These are phyloP conservation scores for Tylopilus plumbeoviolaceoides DNA, from an alignment of 768 basidiomycete species.

Conservation along the genomic window DNA sequence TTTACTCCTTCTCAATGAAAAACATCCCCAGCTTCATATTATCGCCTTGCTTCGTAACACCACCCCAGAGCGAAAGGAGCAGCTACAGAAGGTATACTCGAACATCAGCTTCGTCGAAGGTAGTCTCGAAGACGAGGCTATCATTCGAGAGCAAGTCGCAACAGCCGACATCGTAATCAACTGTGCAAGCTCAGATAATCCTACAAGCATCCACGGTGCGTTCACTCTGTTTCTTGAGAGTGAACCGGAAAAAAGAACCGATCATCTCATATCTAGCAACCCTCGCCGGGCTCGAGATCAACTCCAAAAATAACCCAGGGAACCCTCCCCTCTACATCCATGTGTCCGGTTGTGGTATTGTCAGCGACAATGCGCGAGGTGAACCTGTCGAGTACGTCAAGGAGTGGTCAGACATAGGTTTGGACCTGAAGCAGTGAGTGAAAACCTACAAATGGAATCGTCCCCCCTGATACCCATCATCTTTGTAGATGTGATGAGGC, in stretches of 20 bases:
- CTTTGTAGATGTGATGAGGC: slow-evolving; percentile 26
- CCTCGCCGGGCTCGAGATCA: slow-evolving; percentile 36
- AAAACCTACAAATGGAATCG: background rate
- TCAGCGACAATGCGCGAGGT: slow-evolving; percentile 39
- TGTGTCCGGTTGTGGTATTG: slow-evolving; percentile 39
- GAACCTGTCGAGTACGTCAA: slow-evolving; percentile 32
- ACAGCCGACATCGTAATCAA: slow-evolving; percentile 41
- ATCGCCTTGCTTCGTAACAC: slow-evolving; percentile 36
- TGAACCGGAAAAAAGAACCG: background rate
- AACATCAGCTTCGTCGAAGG: slow-evolving; percentile 37
- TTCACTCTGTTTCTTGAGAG: background rate
- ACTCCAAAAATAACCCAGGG: slow-evolving; percentile 32
- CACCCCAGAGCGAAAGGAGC: slow-evolving; percentile 27
- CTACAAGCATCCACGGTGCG: slow-evolving; percentile 31
- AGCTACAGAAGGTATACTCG: slow-evolving; percentile 31
- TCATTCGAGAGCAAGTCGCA: slow-evolving; percentile 33
- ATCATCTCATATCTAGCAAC: slow-evolving; percentile 27
- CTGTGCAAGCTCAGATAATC: slow-evolving; percentile 39
- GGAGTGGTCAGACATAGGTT: slow-evolving; percentile 36
- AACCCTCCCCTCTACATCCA: slow-evolving; percentile 43
- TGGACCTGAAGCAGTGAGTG: slow-evolving; percentile 30
- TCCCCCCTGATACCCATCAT: background rate
- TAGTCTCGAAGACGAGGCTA: slow-evolving; percentile 32
- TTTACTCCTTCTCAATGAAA: slow-evolving; percentile 30
- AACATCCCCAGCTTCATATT: slow-evolving; percentile 32